Evolutionary conservation across 306 rosid genomes (phyloP).

Genomic region (Vigna nakashimae): DNA sequence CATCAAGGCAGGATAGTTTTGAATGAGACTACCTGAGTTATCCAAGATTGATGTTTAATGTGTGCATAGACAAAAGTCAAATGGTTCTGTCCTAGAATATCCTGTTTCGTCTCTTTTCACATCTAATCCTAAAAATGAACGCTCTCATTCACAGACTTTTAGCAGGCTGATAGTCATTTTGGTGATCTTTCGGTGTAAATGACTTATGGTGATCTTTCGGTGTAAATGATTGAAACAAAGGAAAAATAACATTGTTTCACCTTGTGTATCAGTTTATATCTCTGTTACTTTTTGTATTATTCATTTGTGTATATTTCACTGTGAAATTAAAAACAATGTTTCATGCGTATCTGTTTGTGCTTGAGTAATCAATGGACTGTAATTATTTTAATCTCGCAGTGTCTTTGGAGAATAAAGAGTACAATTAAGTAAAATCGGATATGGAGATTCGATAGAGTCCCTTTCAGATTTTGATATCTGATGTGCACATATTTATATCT

Average conservation of each 20-base stretch:
- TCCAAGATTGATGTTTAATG: constrained; percentile 95
- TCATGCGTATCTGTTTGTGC: not conserved
- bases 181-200: constrained; percentile 69
- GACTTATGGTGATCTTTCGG: not conserved
- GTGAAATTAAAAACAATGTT: too few species aligned
- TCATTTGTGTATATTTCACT: too few species aligned
- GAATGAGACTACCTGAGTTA: constrained; percentile 93
- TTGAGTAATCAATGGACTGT: not conserved
- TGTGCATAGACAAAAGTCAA: constrained; percentile 67
- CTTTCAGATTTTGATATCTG: too few species aligned
- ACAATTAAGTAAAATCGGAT: not conserved
- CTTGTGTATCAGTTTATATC: not conserved
- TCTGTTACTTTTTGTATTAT: not conserved
- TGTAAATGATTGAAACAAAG: constrained; percentile 40
- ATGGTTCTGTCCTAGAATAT: constrained; percentile 96
- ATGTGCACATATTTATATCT: too few species aligned
- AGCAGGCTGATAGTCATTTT: constrained; percentile 87
- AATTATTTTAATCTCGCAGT: constrained; percentile 23
- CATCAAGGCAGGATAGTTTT: constrained; percentile 95
- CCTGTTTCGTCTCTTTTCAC: constrained; percentile 94
- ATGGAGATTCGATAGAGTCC: too few species aligned
- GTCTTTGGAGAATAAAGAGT: constrained; percentile 21
- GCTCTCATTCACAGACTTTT: constrained; percentile 98
- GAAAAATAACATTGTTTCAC: not conserved
- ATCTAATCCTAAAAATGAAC: constrained; percentile 97